Percentiles rank a stretch among this genome's conserved stretches.
Conservation (phyloP, 2,329 filamentous ascomycete genomes). For the Ophiosphaerella herpotricha region DNA sequence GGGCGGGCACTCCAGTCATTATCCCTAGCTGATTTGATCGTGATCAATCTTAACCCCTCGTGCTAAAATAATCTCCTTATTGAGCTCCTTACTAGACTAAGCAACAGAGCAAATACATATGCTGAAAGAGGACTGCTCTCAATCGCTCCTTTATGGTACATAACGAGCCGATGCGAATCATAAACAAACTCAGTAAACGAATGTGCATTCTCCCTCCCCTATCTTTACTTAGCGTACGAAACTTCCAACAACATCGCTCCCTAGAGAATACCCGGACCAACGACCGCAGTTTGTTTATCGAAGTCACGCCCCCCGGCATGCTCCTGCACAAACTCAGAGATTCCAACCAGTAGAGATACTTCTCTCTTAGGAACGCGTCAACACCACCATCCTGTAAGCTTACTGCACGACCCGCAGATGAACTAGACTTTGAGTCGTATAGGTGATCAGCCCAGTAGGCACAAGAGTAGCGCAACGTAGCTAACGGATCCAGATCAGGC, state of each 20-base stretch:
- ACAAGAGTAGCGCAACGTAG: constrained; percentile 30
- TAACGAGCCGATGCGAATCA: constrained; percentile 24
- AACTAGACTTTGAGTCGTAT: constrained; percentile 12
- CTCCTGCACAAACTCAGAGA: constrained; percentile 8
- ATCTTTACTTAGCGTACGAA: too few relatives aligned
- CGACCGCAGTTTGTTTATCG: constrained; percentile 5
- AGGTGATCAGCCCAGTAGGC: constrained; percentile 44
- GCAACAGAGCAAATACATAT: constrained; percentile 27
- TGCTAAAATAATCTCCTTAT: constrained; percentile 15
- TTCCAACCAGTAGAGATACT: constrained; percentile 2
- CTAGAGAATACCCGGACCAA: neutral
- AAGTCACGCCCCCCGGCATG: constrained; percentile 3
- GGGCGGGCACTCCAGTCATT: constrained; percentile 5
- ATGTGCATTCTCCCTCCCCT: neutral
- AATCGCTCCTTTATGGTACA: constrained; percentile 23
- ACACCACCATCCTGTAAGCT: constrained; percentile 4
- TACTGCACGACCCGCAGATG: neutral
- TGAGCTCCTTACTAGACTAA: constrained; percentile 18
- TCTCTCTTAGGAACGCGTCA: constrained; percentile 6
- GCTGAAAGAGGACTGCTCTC: constrained; percentile 25
- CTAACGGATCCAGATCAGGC: constrained; percentile 30
- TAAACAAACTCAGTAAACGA: constrained; percentile 4
- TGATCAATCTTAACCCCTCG: constrained; percentile 16
- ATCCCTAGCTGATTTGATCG: constrained; percentile 8
- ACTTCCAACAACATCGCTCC: neutral